These are phyloP conservation scores for Pichia sp. DNA, from an alignment of 1,139 yeast species.

Conservation along the genomic window DNA sequence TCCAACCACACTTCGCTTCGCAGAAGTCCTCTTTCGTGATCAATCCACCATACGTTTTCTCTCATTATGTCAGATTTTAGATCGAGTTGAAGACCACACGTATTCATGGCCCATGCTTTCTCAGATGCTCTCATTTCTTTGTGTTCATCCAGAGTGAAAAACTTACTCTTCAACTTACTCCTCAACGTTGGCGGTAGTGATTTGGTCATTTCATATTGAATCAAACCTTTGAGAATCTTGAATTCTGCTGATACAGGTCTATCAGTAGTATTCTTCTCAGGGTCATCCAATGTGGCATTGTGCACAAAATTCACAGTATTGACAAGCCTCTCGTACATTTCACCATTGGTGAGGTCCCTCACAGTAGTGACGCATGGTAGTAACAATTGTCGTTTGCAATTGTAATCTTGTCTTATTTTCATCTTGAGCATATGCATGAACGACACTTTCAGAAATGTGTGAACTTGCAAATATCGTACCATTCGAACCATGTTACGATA, in stretches of 20 bases:
- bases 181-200: conserved; percentile 1
- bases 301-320: conserved; percentile 22
- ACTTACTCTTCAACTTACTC: conserved; percentile 4
- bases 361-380: conserved; percentile 1
- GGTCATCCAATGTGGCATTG: conserved; percentile 17
- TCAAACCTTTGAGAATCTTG: conserved; percentile 13
- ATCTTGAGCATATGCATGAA: conserved; percentile 13
- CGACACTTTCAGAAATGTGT: conserved; percentile 7
- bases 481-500: conserved; percentile 21
- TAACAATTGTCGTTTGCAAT: conserved; percentile 10
- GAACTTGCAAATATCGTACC: conserved; percentile 12
- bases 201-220: conserved; percentile 20
- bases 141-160: conserved; percentile 3
- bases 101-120: conserved; percentile 3
- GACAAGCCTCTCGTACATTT: conserved; percentile 14
- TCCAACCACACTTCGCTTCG: conserved; percentile 14
- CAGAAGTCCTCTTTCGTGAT: conserved; percentile 3
- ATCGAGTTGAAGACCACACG: neutral
- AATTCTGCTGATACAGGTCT: conserved; percentile 10
- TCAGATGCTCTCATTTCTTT: conserved; percentile 11
- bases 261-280: conserved; percentile 2
- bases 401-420: conserved; percentile 20
- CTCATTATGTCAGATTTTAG: neutral
- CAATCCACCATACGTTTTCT: conserved; percentile 8
- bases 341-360: conserved; percentile 2